phyloP scores from a whole-genome alignment of 106 monocot genomes.

The Acorus calamus region DNA sequence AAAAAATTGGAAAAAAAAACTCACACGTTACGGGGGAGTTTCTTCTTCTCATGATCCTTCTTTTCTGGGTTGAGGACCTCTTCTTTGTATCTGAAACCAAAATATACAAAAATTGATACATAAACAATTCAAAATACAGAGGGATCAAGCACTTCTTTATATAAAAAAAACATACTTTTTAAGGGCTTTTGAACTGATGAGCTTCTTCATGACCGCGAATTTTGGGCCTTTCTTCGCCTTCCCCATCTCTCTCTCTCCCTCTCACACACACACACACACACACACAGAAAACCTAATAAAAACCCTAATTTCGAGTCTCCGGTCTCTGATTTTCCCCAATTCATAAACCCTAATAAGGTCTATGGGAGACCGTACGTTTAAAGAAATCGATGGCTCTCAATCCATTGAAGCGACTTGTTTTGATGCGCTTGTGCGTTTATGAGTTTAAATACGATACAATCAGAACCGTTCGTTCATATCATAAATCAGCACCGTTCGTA shows the following conservation, averaged over 20 bases:
- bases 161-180: conserved; percentile 30
- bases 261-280: too few species aligned
- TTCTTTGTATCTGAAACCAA: conserved; percentile 42
- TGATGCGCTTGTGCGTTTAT: too few species aligned
- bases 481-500: too few species aligned
- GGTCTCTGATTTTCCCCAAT: too few species aligned
- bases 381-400: too few species aligned
- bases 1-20: not conserved
- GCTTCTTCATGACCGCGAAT: conserved; percentile 66
- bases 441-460: too few species aligned
- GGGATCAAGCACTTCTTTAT: not conserved
- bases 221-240: conserved; percentile 71
- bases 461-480: too few species aligned
- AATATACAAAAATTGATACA: not conserved
- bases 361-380: too few species aligned
- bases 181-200: conserved; percentile 63
- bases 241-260: conserved; percentile 8
- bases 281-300: too few species aligned
- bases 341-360: too few species aligned
- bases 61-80: conserved; percentile 69
- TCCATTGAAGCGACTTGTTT: too few species aligned
- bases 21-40: conserved; percentile 76
- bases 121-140: not conserved
- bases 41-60: conserved; percentile 65
- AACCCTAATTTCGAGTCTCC: too few species aligned